Conservation (phyloP, 768 basidiomycete species). For the Kwoniella dendrophila region DNA sequence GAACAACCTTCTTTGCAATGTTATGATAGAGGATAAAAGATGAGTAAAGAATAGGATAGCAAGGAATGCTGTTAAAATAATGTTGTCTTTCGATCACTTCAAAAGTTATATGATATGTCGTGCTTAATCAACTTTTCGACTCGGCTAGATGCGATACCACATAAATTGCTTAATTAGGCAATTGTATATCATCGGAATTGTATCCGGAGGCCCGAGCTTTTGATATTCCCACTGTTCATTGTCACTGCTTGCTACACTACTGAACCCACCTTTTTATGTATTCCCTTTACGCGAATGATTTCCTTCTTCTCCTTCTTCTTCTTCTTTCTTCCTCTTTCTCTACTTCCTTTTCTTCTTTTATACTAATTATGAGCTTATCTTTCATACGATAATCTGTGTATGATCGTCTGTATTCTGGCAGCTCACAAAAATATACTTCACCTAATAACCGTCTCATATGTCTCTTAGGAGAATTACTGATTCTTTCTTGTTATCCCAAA, state of each 20-base stretch:
- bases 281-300: constrained; percentile 4
- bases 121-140: background rate
- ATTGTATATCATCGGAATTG: background rate
- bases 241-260: too few relatives aligned
- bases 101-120: background rate
- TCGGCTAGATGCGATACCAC: constrained; percentile 1
- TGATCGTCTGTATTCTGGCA: too few relatives aligned
- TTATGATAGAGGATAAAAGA: too few relatives aligned
- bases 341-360: background rate
- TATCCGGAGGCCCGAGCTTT: constrained; percentile 8
- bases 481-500: constrained; percentile 5
- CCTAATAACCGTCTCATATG: too few relatives aligned
- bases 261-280: too few relatives aligned
- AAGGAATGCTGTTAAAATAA: too few relatives aligned
- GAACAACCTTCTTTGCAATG: too few relatives aligned
- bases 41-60: too few relatives aligned
- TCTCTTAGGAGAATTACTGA: too few relatives aligned
- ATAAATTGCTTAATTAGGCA: background rate
- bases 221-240: background rate
- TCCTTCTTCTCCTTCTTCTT: background rate
- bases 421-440: too few relatives aligned
- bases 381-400: too few relatives aligned
- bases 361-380: background rate
- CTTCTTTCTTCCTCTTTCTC: background rate
- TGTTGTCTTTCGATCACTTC: too few relatives aligned